These are phyloP conservation scores for Pythium dissotocum DNA, from an alignment of 352 stramenopile genomes.

Conservation along the genomic window DNA sequence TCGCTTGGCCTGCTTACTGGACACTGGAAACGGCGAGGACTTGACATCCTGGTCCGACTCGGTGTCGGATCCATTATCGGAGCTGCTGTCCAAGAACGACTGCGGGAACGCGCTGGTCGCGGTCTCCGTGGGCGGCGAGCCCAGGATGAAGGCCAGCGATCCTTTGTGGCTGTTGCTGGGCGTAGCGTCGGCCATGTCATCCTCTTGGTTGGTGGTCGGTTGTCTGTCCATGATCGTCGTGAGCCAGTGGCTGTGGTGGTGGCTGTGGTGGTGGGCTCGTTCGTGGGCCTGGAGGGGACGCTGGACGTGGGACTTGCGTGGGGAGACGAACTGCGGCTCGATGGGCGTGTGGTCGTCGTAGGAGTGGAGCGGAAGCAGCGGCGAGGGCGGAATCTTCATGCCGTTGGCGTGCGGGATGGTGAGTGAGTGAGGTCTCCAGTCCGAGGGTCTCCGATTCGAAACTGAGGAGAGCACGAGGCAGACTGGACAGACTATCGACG, in stretches of 20 bases:
- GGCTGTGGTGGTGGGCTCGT: not conserved
- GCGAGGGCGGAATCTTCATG: conserved; percentile 21
- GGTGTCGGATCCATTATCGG: conserved; percentile 14
- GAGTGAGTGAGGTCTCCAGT: not conserved
- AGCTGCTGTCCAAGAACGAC: not conserved
- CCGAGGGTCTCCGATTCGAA: not conserved
- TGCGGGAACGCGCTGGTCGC: not conserved
- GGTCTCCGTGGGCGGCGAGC: not conserved
- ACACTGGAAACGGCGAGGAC: not conserved
- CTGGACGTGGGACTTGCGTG: not conserved
- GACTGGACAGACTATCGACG: not conserved
- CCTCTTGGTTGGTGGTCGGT: not conserved
- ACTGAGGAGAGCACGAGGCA: not conserved
- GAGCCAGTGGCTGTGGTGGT: conserved; percentile 6
- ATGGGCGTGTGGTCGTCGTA: not conserved
- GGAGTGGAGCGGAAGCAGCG: conserved; percentile 7
- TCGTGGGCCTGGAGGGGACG: not conserved
- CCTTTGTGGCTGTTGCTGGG: conserved; percentile 8
- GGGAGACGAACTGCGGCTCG: not conserved
- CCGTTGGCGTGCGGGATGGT: not conserved
- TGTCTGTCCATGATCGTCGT: conserved; percentile 15
- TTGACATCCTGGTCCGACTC: conserved; percentile 22
- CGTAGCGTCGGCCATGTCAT: not conserved
- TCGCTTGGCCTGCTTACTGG: conserved; percentile 3
- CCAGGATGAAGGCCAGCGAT: conserved; percentile 6